Evolutionary conservation across 176 grass and related monocot species (phyloP).

Genomic region (Bolboschoenus planiculmis): DNA sequence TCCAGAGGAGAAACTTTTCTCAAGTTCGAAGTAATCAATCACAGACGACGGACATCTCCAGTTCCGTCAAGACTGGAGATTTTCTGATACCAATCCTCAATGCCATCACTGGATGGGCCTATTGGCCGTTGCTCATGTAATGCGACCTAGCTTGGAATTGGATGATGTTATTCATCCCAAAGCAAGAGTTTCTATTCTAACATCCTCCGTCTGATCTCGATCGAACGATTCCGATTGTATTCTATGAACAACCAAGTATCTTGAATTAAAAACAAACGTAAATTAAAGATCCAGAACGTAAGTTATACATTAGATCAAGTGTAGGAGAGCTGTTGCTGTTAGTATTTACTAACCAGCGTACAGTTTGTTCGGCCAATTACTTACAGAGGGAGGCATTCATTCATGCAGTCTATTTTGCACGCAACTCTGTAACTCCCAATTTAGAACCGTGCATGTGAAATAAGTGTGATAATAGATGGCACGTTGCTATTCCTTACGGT

Average conservation of each 20-base stretch:
- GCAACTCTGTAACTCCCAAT: slow-evolving; percentile 19
- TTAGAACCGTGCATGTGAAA: slow-evolving; percentile 26
- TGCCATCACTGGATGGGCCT: not conserved
- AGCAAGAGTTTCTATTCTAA: not conserved
- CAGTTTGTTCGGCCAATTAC: slow-evolving; percentile 19
- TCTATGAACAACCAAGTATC: not conserved
- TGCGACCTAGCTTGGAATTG: not conserved
- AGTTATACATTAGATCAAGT: not conserved
- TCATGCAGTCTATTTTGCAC: slow-evolving; percentile 12
- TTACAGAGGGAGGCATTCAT: not conserved
- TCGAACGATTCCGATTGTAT: not conserved
- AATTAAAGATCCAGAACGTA: not conserved
- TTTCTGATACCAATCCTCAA: not conserved
- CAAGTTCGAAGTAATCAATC: not conserved
- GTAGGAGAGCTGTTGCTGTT: not conserved
- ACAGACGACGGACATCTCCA: not conserved
- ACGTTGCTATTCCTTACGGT: slow-evolving; percentile 8
- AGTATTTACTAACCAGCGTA: not conserved
- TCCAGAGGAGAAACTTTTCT: not conserved
- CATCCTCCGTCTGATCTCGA: not conserved
- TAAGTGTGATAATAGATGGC: slow-evolving; percentile 6
- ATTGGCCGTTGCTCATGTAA: slow-evolving; percentile 8
- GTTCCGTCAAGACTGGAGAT: not conserved
- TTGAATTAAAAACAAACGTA: not conserved
- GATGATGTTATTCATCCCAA: slow-evolving; percentile 7